Percentiles rank a stretch among this genome's conserved stretches.
Evolutionary conservation across 805 yeast species (phyloP).

Genomic region (Barnettozyma salicaria): DNA sequence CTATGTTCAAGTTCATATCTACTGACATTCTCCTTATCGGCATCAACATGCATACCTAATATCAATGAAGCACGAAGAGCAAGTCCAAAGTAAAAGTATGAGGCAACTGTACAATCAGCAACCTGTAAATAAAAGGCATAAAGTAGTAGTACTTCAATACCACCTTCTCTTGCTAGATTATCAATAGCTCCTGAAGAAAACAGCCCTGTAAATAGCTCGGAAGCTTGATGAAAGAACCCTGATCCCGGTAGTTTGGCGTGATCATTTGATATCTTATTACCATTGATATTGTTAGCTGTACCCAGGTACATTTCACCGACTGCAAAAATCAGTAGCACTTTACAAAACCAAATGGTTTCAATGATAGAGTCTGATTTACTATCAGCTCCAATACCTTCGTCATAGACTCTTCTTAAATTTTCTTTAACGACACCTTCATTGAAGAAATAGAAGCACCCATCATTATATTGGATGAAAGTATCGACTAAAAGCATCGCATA

Average conservation of each 20-base stretch:
- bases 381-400: slow-evolving; percentile 32
- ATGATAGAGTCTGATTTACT: slow-evolving; percentile 45
- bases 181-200: slow-evolving; percentile 79
- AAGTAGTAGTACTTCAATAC: slow-evolving; percentile 65
- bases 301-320: slow-evolving; percentile 81
- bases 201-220: slow-evolving; percentile 70
- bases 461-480: slow-evolving; percentile 71
- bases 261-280: slow-evolving; percentile 27
- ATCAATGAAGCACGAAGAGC: slow-evolving; percentile 68
- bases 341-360: slow-evolving; percentile 79
- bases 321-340: slow-evolving; percentile 65
- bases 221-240: slow-evolving; percentile 71
- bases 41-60: slow-evolving; percentile 78
- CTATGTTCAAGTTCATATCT: slow-evolving; percentile 76
- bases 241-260: slow-evolving; percentile 64
- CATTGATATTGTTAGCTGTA: slow-evolving; percentile 59
- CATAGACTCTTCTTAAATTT: slow-evolving; percentile 57
- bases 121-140: slow-evolving; percentile 79
- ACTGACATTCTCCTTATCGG: slow-evolving; percentile 60
- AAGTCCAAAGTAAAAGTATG: slow-evolving; percentile 73
- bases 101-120: slow-evolving; percentile 78
- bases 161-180: slow-evolving; percentile 72
- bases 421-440: slow-evolving; percentile 75
- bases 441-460: slow-evolving; percentile 79
- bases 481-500: slow-evolving; percentile 72